Conservation (phyloP, 208 protist genomes). For the Trypanosoma avium region DNA sequence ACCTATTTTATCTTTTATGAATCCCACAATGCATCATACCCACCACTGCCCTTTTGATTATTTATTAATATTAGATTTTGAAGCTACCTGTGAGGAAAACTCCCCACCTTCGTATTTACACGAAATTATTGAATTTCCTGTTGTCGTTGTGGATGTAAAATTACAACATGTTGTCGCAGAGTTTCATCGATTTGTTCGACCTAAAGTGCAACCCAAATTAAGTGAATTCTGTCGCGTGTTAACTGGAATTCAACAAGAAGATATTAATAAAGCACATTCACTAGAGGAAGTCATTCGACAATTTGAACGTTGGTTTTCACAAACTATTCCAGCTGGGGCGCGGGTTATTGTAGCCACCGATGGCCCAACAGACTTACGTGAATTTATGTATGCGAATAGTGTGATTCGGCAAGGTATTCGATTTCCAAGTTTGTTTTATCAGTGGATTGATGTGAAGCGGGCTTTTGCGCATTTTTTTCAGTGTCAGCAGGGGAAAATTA, state of each 20-base stretch:
- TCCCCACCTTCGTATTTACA: slow-evolving; percentile 70
- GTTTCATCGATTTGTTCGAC: slow-evolving; percentile 91
- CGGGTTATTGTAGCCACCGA: slow-evolving; percentile 80
- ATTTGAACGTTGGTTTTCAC: slow-evolving; percentile 79
- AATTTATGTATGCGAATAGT: slow-evolving; percentile 86
- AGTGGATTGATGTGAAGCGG: slow-evolving; percentile 88
- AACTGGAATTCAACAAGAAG: slow-evolving; percentile 92
- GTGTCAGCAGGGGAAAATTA: slow-evolving; percentile 79
- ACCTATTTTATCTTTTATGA: slow-evolving; percentile 23
- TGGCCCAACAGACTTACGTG: slow-evolving; percentile 72
- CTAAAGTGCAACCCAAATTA: slow-evolving; percentile 73
- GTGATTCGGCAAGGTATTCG: slow-evolving; percentile 72
- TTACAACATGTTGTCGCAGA: slow-evolving; percentile 70
- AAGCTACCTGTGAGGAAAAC: slow-evolving; percentile 89
- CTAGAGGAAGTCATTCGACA: slow-evolving; percentile 76
- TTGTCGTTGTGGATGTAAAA: slow-evolving; percentile 83
- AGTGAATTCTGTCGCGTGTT: slow-evolving; percentile 89
- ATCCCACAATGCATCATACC: neutral
- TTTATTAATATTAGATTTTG: slow-evolving; percentile 91
- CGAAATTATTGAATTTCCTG: slow-evolving; percentile 97
- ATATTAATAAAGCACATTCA: slow-evolving; percentile 73
- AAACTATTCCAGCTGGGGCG: slow-evolving; percentile 59
- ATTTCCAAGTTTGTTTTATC: slow-evolving; percentile 83
- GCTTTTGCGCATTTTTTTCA: slow-evolving; percentile 76
- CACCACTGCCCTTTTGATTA: slow-evolving; percentile 88